These are phyloP conservation scores for Verticillium isaacii DNA, from an alignment of 2,329 filamentous ascomycete species.

Conservation along the genomic window DNA sequence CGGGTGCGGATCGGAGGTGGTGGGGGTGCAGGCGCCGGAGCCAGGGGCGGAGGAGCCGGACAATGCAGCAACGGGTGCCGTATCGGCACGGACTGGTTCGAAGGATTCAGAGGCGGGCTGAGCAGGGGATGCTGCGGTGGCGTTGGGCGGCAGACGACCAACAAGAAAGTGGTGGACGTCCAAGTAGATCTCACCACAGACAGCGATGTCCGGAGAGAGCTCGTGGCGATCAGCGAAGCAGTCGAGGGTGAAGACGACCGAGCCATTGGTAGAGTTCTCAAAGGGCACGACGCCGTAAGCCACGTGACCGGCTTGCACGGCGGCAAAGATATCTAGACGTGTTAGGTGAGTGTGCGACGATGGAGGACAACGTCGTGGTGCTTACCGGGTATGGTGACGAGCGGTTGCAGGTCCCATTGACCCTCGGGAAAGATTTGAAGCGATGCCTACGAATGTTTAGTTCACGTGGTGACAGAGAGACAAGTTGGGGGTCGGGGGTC, in stretches of 20 bases:
- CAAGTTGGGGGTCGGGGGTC: not conserved
- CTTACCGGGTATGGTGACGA: constrained; percentile 45
- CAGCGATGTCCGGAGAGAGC: constrained; percentile 62
- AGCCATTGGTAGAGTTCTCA: constrained; percentile 94
- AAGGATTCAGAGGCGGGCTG: not conserved
- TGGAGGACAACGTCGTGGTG: constrained; percentile 1
- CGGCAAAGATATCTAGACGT: constrained; percentile 67
- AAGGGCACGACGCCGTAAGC: constrained; percentile 83
- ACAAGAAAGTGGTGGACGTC: constrained; percentile 85
- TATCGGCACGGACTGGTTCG: not conserved
- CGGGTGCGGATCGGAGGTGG: constrained; percentile 36
- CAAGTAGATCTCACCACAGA: constrained; percentile 82
- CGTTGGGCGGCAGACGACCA: constrained; percentile 34
- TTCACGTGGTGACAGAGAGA: constrained; percentile 14
- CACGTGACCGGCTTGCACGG: constrained; percentile 63
- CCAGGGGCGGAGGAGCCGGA: constrained; percentile 8
- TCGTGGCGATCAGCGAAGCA: constrained; percentile 71
- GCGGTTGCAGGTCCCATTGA: constrained; percentile 43
- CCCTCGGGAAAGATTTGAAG: constrained; percentile 42
- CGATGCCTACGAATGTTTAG: constrained; percentile 32
- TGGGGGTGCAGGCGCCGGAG: constrained; percentile 47
- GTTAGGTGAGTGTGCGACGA: not conserved
- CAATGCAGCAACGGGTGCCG: not conserved
- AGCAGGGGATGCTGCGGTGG: constrained; percentile 10
- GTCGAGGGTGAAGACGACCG: constrained; percentile 85